phyloP scores from a whole-genome alignment of 2,329 filamentous ascomycete species.

The Claviceps sp. region DNA sequence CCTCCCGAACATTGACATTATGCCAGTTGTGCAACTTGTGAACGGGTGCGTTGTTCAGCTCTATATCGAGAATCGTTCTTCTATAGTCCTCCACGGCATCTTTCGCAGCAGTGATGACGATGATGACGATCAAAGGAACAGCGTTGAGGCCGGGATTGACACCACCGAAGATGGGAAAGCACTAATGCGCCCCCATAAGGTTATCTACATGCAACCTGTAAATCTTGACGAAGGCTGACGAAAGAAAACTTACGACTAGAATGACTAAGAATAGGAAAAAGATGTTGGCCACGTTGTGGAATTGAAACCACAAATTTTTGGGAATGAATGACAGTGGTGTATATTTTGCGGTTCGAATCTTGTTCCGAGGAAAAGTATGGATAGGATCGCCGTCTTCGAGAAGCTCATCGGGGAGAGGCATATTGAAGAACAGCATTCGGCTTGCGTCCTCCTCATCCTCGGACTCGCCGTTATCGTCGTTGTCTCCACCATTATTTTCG shows the following conservation, averaged over 20 bases:
- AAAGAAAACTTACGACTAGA: conserved; percentile 56
- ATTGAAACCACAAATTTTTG: conserved; percentile 95
- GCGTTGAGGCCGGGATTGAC: conserved; percentile 80
- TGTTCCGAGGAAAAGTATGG: conserved; percentile 70
- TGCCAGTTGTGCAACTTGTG: conserved; percentile 79
- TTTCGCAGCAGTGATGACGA: conserved; percentile 79
- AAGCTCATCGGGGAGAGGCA: conserved; percentile 59
- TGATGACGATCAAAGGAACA: conserved; percentile 85
- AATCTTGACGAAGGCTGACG: background rate
- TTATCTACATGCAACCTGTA: background rate
- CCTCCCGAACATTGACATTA: conserved; percentile 86
- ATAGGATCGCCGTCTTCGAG: conserved; percentile 64
- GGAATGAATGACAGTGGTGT: conserved; percentile 89
- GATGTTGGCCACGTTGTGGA: conserved; percentile 96
- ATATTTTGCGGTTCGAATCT: conserved; percentile 96
- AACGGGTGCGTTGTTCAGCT: conserved; percentile 91
- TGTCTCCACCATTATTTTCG: conserved; percentile 21
- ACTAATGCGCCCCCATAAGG: conserved; percentile 38
- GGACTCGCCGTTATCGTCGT: conserved; percentile 22
- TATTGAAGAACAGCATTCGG: conserved; percentile 71
- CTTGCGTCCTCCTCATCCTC: conserved; percentile 27
- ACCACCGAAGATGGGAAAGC: conserved; percentile 91
- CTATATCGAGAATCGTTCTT: conserved; percentile 78
- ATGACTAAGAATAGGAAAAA: conserved; percentile 98
- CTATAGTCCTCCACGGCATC: conserved; percentile 94